phyloP scores from a whole-genome alignment of 805 yeast genomes.

The Barnettozyma pratensis region DNA sequence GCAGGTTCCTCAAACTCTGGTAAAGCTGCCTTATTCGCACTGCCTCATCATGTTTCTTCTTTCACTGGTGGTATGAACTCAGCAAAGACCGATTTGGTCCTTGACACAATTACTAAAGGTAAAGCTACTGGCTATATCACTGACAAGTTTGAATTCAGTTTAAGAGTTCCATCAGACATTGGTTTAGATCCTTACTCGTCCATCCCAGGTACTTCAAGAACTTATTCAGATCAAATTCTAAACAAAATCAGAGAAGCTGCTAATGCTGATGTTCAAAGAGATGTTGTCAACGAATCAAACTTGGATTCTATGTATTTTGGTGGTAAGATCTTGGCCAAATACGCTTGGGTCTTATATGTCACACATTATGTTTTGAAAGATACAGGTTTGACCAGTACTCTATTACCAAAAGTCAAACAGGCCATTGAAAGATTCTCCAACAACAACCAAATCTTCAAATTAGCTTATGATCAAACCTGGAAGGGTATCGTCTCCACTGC shows the following conservation, averaged over 20 bases:
- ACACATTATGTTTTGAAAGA: slow-evolving; percentile 63
- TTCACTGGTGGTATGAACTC: slow-evolving; percentile 29
- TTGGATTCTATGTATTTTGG: slow-evolving; percentile 85
- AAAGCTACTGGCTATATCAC: slow-evolving; percentile 41
- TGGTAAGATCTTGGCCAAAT: slow-evolving; percentile 85
- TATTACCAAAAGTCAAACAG: slow-evolving; percentile 54
- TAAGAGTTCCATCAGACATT: slow-evolving; percentile 38
- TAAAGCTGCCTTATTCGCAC: slow-evolving; percentile 48
- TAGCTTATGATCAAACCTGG: slow-evolving; percentile 77
- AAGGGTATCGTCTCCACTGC: slow-evolving; percentile 74
- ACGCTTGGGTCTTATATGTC: slow-evolving; percentile 78
- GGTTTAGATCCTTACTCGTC: slow-evolving; percentile 41
- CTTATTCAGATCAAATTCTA: slow-evolving; percentile 28
- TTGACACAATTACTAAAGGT: slow-evolving; percentile 50
- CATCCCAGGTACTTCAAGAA: slow-evolving; percentile 23
- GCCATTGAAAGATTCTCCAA: slow-evolving; percentile 66
- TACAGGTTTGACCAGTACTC: slow-evolving; percentile 39
- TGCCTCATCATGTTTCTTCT: slow-evolving; percentile 59
- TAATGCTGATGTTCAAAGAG: slow-evolving; percentile 28
- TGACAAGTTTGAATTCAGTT: slow-evolving; percentile 33
- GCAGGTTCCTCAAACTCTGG: slow-evolving; percentile 43
- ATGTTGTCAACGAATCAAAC: slow-evolving; percentile 44
- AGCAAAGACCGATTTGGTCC: slow-evolving; percentile 29
- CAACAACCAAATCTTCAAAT: slow-evolving; percentile 67
- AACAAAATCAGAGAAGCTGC: slow-evolving; percentile 31